Evolutionary conservation across 257 asterid species (phyloP), one percentile per base, ranked within the genome.

Genomic region (Salvia hispanica): DNA sequence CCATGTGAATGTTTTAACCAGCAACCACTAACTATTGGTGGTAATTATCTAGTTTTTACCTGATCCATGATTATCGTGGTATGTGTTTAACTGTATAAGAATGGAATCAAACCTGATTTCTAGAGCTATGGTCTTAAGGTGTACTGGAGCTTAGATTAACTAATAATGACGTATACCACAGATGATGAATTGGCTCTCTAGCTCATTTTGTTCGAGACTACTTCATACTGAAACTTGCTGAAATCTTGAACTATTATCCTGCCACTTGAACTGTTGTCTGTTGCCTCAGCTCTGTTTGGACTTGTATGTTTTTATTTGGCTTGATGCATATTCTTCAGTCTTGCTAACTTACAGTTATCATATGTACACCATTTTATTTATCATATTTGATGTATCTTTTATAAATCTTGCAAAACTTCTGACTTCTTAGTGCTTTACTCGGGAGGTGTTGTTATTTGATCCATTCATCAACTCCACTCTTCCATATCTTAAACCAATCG

Each of bases 81-180:
- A 15, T 76, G 8, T 36, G 14, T 51, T 5, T 28, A 25, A 25
- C 31, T 25, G 3, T 61, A n/a, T 56, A 37, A 69, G 42, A 18
- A 64, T 48, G 61, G 12, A 63, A 44, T 37, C 44, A 44, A 58
- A 57, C 34, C n/a, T 12, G 64, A 60, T 48, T 55, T 7, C 14
- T 64, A 47, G 64, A 58, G 9, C 21, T 50, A 44, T 11, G 12
- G 14, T 69, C 46, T 14, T 52, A 45, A 42, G 54, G 58, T 62
- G 45, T 70, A 18, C 21, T 34, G 40, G 60, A 67, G 67, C 70
- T 60, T 66, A 57, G 62, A 66, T 37, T 31, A 56, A 33, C 15
- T 13, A 39, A 67, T 44, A 33, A 37, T 57, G 43, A 40, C 59
- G 40, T 14, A 43, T 21, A 40, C 51, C 63, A 16, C 51, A 9